These are phyloP conservation scores for Triangularia setosa DNA, from an alignment of 2,329 filamentous ascomycete genomes.

Conservation along the genomic window DNA sequence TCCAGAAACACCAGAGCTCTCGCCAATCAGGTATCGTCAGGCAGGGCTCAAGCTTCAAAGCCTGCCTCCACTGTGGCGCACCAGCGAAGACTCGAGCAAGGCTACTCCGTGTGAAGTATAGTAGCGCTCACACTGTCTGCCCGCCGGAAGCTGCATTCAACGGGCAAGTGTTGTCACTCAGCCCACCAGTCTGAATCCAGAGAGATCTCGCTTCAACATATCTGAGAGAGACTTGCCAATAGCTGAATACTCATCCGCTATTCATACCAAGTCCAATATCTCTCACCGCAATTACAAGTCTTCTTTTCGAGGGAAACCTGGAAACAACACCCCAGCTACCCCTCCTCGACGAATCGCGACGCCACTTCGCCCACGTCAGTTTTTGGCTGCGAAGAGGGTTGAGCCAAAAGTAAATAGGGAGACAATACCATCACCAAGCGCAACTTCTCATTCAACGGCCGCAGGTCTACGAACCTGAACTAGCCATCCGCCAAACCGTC, in stretches of 20 bases:
- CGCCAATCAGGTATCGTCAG: not conserved
- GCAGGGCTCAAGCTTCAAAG: not conserved
- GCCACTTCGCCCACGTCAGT: not conserved
- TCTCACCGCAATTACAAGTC: not conserved
- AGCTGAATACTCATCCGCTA: not conserved
- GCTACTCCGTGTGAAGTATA: not conserved
- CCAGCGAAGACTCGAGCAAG: not conserved
- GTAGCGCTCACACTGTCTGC: not conserved
- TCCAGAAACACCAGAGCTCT: not conserved
- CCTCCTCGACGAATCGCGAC: not conserved
- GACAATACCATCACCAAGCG: not conserved
- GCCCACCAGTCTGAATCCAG: not conserved
- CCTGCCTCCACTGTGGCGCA: not conserved
- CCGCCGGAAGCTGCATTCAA: not conserved
- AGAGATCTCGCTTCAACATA: not conserved
- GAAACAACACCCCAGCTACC: not conserved
- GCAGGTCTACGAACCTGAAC: not conserved
- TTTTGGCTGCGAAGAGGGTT: too few species aligned
- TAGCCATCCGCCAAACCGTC: not conserved
- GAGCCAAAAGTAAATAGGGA: not conserved
- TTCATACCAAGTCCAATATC: not conserved
- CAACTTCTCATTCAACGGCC: not conserved
- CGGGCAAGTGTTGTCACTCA: not conserved
- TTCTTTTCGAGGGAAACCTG: not conserved
- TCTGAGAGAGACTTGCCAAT: not conserved